A percentile compares a stretch with the other conserved stretches of the same genome.
Evolutionary conservation across 2,329 filamentous ascomycete genomes (phyloP).

Genomic region (Fusarium coicis): DNA sequence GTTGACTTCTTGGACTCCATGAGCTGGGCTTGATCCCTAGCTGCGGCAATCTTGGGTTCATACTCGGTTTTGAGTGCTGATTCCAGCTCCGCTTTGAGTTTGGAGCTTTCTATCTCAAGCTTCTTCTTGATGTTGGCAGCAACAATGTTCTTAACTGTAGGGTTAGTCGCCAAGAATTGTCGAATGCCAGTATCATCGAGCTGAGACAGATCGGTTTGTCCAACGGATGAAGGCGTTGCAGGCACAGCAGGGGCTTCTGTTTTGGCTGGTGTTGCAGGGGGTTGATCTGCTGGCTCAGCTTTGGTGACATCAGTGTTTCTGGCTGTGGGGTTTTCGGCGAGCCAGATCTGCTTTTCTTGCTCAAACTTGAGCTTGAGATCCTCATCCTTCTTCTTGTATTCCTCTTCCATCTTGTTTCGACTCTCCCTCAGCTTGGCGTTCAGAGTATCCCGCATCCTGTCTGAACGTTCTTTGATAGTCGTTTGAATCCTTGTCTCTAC

Average conservation of each 20-base stretch:
- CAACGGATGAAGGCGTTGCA: conserved; percentile 51
- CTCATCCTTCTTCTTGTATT: conserved; percentile 64
- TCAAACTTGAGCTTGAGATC: conserved; percentile 67
- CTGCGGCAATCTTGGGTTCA: conserved; percentile 64
- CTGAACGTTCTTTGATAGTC: conserved; percentile 72
- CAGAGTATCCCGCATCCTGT: conserved; percentile 75
- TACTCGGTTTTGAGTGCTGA: conserved; percentile 62
- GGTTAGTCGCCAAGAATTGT: conserved; percentile 66
- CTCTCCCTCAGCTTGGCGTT: conserved; percentile 78
- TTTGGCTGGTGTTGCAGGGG: conserved; percentile 54
- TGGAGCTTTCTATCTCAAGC: conserved; percentile 72
- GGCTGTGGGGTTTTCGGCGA: conserved; percentile 60
- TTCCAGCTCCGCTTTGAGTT: conserved; percentile 64
- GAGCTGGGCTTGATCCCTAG: conserved; percentile 72
- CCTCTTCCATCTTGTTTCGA: conserved; percentile 61
- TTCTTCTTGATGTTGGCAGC: conserved; percentile 75
- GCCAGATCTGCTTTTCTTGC: conserved; percentile 72
- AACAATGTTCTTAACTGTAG: conserved; percentile 68
- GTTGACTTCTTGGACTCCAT: conserved; percentile 80
- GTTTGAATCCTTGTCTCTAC: conserved; percentile 70
- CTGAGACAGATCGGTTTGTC: conserved; percentile 56
- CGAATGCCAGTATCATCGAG: conserved; percentile 67
- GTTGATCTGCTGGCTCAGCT: conserved; percentile 30
- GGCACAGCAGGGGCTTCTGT: conserved; percentile 48
- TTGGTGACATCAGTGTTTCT: conserved; percentile 38